Conservation (phyloP, 2,329 filamentous ascomycete species). For the Sporothrix humicola region DNA sequence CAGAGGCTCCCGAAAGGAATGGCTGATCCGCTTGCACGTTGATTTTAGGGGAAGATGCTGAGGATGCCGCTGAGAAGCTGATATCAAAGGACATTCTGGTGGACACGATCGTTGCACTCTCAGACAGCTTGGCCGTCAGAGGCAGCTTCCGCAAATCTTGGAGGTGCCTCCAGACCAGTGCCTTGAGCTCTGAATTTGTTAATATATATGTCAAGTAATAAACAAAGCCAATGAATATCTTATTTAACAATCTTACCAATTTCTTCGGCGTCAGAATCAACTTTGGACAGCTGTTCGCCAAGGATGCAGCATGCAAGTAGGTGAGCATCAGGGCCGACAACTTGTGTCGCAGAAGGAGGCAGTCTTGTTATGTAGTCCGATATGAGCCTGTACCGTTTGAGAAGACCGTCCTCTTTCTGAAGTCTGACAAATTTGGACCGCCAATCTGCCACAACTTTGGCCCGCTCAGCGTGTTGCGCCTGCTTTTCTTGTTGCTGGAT, state of each 20-base stretch:
- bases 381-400: constrained; percentile 55
- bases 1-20: neutral
- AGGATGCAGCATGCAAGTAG: constrained; percentile 49
- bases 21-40: neutral
- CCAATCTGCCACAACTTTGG: neutral
- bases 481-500: constrained; percentile 36
- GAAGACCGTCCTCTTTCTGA: constrained; percentile 51
- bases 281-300: constrained; percentile 30
- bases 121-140: neutral
- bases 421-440: constrained; percentile 51
- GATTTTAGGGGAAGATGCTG: neutral
- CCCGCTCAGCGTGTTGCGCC: constrained; percentile 34
- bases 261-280: neutral
- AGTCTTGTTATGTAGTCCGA: constrained; percentile 55
- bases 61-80: neutral
- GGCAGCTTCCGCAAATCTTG: neutral
- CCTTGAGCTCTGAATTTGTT: neutral
- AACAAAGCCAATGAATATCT: neutral
- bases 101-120: neutral
- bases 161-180: neutral
- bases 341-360: constrained; percentile 43
- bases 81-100: neutral
- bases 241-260: neutral
- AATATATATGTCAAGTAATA: neutral
- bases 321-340: constrained; percentile 45